phyloP scores from a whole-genome alignment of 768 basidiomycete species.

The Auriscalpium orientale region DNA sequence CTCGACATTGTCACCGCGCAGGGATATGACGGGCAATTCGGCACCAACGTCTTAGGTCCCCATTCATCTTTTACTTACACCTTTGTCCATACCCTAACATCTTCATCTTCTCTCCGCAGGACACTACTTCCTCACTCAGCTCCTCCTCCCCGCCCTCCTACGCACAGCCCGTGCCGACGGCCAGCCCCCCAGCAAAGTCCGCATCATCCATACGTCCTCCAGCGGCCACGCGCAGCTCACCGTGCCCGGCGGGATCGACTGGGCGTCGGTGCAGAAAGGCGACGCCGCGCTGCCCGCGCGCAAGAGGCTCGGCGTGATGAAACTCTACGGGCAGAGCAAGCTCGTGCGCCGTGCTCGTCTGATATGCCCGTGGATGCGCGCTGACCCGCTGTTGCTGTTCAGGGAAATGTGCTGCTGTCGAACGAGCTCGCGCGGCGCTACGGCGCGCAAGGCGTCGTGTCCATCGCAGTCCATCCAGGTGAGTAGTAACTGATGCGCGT shows the following conservation, averaged over 20 bases:
- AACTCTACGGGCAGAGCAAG: slow-evolving; percentile 14
- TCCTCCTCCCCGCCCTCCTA: slow-evolving; percentile 26
- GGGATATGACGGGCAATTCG: slow-evolving; percentile 29
- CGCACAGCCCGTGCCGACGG: slow-evolving; percentile 23
- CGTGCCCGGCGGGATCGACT: slow-evolving; percentile 18
- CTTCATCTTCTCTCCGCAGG: slow-evolving; percentile 13
- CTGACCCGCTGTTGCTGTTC: background rate
- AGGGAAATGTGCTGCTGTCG: slow-evolving; percentile 40
- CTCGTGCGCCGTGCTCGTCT: background rate
- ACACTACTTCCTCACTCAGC: slow-evolving; percentile 25
- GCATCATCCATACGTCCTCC: slow-evolving; percentile 21
- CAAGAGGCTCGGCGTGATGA: slow-evolving; percentile 5
- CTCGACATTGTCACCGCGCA: slow-evolving; percentile 23
- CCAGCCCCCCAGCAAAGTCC: slow-evolving; percentile 20
- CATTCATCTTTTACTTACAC: background rate
- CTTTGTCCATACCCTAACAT: background rate
- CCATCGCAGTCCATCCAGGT: slow-evolving; percentile 37
- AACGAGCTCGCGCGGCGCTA: slow-evolving; percentile 37
- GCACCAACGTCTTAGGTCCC: slow-evolving; percentile 25
- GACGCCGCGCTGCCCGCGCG: background rate
- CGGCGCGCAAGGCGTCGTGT: slow-evolving; percentile 36
- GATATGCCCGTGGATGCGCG: background rate
- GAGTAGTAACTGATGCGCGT: background rate
- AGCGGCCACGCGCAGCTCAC: slow-evolving; percentile 18
- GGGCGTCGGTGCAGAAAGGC: slow-evolving; percentile 4